Percentiles rank a stretch among this genome's conserved stretches.
Conservation (phyloP, 2,329 filamentous ascomycete species). For the Penicillium sp. region DNA sequence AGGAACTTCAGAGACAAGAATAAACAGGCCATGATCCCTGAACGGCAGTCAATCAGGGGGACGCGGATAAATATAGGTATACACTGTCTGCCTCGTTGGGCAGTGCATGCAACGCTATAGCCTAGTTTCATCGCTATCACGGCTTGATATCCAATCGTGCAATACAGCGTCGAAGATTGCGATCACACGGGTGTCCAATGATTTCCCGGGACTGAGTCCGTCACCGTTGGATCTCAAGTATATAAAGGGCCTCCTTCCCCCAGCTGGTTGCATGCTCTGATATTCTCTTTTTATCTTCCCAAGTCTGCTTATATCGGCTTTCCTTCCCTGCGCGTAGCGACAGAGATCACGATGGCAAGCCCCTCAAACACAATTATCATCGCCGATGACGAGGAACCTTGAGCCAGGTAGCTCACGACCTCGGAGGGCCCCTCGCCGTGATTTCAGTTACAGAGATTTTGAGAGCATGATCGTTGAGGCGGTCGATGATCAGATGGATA, state of each 20-base stretch:
- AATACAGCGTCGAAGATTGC: neutral
- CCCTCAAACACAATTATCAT: constrained; percentile 1
- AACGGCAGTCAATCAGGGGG: neutral
- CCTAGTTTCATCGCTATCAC: neutral
- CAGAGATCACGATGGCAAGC: neutral
- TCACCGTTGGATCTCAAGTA: neutral
- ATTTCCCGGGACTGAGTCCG: neutral
- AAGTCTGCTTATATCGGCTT: constrained; percentile 3
- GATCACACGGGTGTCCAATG: neutral
- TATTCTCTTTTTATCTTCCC: constrained; percentile 14
- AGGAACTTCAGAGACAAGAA: constrained; percentile 14
- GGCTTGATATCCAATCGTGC: neutral
- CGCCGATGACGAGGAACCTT: neutral
- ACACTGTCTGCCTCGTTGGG: constrained; percentile 6
- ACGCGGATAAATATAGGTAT: constrained; percentile 2
- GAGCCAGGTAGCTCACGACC: constrained; percentile 5
- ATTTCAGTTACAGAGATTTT: neutral
- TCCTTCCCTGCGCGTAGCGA: neutral
- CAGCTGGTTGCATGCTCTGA: constrained; percentile 11
- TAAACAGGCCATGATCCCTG: constrained; percentile 4
- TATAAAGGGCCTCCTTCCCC: constrained; percentile 1
- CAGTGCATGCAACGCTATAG: constrained; percentile 5
- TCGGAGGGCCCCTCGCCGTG: constrained; percentile 1
- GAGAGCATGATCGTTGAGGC: too few relatives aligned
- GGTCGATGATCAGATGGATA: too few relatives aligned